Conservation (phyloP, 2,329 filamentous ascomycete species). For the Ophiostoma novo-ulmi region DNA sequence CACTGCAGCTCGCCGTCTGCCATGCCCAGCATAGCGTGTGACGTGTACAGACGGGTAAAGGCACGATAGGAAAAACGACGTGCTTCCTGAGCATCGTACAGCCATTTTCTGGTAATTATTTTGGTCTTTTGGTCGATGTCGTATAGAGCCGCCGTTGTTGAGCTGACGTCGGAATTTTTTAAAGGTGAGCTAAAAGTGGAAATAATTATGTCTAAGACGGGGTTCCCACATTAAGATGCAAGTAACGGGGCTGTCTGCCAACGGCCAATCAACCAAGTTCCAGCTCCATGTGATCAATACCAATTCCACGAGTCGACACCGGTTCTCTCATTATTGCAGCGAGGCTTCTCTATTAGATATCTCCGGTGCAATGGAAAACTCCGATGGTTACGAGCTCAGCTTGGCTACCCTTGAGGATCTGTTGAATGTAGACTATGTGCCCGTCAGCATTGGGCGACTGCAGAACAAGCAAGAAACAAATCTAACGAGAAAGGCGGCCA, state of each 20-base stretch:
- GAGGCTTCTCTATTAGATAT: neutral
- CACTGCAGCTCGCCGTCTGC: neutral
- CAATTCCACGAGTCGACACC: neutral
- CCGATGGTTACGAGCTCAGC: neutral
- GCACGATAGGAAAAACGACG: slow-evolving; percentile 43
- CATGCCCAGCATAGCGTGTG: slow-evolving; percentile 14
- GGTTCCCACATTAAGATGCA: slow-evolving; percentile 13
- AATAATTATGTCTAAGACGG: slow-evolving; percentile 8
- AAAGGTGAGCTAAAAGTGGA: neutral
- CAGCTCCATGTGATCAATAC: neutral
- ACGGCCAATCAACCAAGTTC: neutral
- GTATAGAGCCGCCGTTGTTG: slow-evolving; percentile 14
- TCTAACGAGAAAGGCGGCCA: neutral
- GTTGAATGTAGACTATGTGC: neutral
- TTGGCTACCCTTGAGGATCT: neutral
- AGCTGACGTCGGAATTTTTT: slow-evolving; percentile 19
- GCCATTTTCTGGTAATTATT: slow-evolving; percentile 35
- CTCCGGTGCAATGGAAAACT: neutral
- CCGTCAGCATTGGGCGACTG: neutral
- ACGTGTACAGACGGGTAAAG: slow-evolving; percentile 43
- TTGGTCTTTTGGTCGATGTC: neutral
- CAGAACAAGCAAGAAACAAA: neutral
- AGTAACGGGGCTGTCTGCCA: slow-evolving; percentile 18
- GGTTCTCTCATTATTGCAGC: neutral
- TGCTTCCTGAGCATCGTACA: slow-evolving; percentile 37